Conservation (phyloP, 164 flowering plant species). For the Umbellularia californica region DNA sequence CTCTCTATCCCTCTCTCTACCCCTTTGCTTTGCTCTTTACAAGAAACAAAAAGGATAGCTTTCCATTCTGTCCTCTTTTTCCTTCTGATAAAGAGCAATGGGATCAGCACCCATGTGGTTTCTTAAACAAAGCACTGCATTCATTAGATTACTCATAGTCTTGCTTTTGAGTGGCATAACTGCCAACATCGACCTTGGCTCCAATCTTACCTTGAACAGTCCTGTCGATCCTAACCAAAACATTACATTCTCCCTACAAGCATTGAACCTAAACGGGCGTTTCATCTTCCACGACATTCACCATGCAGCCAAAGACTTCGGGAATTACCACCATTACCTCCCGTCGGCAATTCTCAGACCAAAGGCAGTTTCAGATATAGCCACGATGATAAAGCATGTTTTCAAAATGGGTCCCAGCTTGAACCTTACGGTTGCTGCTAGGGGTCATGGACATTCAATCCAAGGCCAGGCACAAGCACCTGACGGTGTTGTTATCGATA, state of each 20-base stretch:
- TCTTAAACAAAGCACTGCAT: slow-evolving; percentile 21
- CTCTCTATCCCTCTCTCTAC: slow-evolving; percentile 11
- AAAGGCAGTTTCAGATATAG: slow-evolving; percentile 58
- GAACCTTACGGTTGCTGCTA: slow-evolving; percentile 70
- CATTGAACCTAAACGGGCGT: slow-evolving; percentile 42
- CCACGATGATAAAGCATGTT: slow-evolving; percentile 46
- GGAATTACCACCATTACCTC: slow-evolving; percentile 46
- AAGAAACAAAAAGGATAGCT: slow-evolving; percentile 15
- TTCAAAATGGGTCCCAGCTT: slow-evolving; percentile 49
- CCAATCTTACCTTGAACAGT: slow-evolving; percentile 26
- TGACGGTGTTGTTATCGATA: slow-evolving; percentile 60
- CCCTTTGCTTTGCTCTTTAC: slow-evolving; percentile 22
- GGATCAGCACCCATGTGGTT: slow-evolving; percentile 20
- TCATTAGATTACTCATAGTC: slow-evolving; percentile 30
- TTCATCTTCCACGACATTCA: slow-evolving; percentile 38
- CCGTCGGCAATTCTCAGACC: slow-evolving; percentile 71
- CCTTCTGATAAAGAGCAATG: slow-evolving; percentile 25
- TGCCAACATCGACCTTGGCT: slow-evolving; percentile 34
- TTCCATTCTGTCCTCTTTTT: slow-evolving; percentile 11
- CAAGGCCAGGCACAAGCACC: slow-evolving; percentile 80
- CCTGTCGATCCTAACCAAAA: slow-evolving; percentile 2
- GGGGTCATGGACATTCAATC: slow-evolving; percentile 92
- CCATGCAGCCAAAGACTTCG: slow-evolving; percentile 74
- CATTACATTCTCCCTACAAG: slow-evolving; percentile 24
- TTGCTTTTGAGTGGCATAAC: slow-evolving; percentile 36